These are phyloP conservation scores for Pelargonium nanum DNA, from an alignment of 345 rosid genomes.

Conservation along the genomic window DNA sequence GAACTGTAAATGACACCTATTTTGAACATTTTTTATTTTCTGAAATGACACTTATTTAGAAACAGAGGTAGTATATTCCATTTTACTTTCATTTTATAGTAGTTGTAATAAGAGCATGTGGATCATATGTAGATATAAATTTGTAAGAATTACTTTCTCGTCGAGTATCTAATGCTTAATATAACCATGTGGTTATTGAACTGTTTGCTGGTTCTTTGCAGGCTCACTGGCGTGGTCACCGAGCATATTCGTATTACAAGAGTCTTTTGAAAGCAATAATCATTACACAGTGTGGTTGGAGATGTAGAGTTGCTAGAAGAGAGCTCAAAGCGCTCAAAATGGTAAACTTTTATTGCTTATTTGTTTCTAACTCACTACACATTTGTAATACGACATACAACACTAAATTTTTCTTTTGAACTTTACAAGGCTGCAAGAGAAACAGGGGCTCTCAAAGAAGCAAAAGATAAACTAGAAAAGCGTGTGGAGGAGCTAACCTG, in stretches of 20 bases:
- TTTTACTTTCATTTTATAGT: neutral
- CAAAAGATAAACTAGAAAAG: conserved; percentile 89
- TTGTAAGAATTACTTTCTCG: neutral
- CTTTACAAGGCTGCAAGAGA: conserved; percentile 75
- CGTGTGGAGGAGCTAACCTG: conserved; percentile 97
- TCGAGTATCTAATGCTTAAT: no score
- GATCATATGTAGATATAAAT: neutral
- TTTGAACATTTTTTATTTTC: no score
- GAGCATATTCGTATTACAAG: conserved; percentile 60
- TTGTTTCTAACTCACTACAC: neutral
- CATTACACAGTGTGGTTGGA: conserved; percentile 91
- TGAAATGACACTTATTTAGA: no score
- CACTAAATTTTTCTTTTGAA: conserved; percentile 9
- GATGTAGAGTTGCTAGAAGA: conserved; percentile 84
- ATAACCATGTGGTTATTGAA: conserved; percentile 1
- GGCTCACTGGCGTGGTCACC: conserved; percentile 63
- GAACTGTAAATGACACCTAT: no score
- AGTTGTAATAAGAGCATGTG: neutral
- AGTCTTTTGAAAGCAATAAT: conserved; percentile 76
- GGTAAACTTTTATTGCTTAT: conserved; percentile 23
- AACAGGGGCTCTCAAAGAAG: conserved; percentile 89
- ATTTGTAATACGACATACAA: neutral
- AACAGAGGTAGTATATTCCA: neutral
- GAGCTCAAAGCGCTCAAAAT: conserved; percentile 88
- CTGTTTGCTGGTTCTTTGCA: conserved; percentile 22